Conservation (phyloP, 2,329 filamentous ascomycete genomes). For the Fusarium sp. region DNA sequence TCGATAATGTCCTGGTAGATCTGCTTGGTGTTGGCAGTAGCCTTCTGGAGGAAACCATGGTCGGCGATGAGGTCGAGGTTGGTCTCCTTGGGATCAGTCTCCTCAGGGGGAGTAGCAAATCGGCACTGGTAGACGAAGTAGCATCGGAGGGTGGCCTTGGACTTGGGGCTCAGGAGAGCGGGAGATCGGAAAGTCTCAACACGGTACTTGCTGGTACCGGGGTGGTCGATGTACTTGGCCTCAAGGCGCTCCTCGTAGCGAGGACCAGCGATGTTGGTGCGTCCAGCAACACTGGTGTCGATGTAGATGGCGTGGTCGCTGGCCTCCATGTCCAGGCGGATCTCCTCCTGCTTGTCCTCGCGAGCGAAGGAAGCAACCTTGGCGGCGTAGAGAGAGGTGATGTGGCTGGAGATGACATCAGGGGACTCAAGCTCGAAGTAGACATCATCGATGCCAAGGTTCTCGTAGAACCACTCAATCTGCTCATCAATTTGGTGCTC, state of each 20-base stretch:
- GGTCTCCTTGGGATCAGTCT: slow-evolving; percentile 81
- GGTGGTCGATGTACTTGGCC: slow-evolving; percentile 91
- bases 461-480: slow-evolving; percentile 96
- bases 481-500: slow-evolving; percentile 84
- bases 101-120: slow-evolving; percentile 79
- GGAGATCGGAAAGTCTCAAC: slow-evolving; percentile 97
- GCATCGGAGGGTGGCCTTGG: slow-evolving; percentile 88
- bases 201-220: slow-evolving; percentile 80
- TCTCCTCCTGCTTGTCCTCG: slow-evolving; percentile 93
- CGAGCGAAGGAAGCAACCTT: slow-evolving; percentile 94
- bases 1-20: slow-evolving; percentile 96
- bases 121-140: slow-evolving; percentile 99
- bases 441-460: slow-evolving; percentile 97
- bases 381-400: slow-evolving; percentile 95
- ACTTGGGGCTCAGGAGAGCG: slow-evolving; percentile 76
- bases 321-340: slow-evolving; percentile 94
- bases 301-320: slow-evolving; percentile 97
- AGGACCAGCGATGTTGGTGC: slow-evolving; percentile 81
- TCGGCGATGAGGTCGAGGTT: slow-evolving; percentile 92
- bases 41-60: slow-evolving; percentile 93
- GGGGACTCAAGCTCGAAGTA: slow-evolving; percentile 94
- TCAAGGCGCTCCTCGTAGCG: slow-evolving; percentile 94
- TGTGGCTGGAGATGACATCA: slow-evolving; percentile 89
- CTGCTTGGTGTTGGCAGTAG: slow-evolving; percentile 92
- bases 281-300: slow-evolving; percentile 92